These are phyloP conservation scores for Phytophthora foliorum DNA, from an alignment of 352 stramenopile genomes.

Conservation along the genomic window DNA sequence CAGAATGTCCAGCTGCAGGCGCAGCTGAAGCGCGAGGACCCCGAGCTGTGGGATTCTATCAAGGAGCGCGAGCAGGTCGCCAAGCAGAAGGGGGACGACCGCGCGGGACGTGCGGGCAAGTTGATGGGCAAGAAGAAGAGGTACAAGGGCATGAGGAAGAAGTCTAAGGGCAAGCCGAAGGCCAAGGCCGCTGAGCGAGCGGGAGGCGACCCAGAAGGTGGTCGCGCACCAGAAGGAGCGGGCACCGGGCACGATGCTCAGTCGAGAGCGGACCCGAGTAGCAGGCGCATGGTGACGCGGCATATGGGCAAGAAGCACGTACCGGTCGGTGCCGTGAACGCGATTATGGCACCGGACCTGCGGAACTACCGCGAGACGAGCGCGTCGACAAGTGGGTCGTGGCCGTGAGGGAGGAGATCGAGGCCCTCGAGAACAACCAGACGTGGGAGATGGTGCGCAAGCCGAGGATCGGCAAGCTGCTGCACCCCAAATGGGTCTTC, in stretches of 20 bases:
- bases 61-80: neutral
- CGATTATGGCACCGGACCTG: neutral
- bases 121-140: neutral
- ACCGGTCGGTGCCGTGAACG: neutral
- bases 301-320: slow-evolving; percentile 3
- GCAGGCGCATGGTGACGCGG: neutral
- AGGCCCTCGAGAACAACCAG: slow-evolving; percentile 13
- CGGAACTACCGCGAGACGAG: neutral
- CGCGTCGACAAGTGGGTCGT: neutral
- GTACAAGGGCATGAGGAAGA: neutral
- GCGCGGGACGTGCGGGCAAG: neutral
- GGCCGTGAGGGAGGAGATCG: slow-evolving; percentile 6
- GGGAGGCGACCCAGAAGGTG: neutral
- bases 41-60: neutral
- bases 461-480: neutral
- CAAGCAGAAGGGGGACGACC: neutral
- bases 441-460: neutral
- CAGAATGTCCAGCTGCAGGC: neutral
- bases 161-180: neutral
- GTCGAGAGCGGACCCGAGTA: too few relatives aligned
- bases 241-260: too few relatives aligned
- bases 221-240: neutral
- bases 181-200: neutral
- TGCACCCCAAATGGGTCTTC: slow-evolving; percentile 38
- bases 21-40: slow-evolving; percentile 1